These are phyloP conservation scores for Ballota nigra DNA, from an alignment of 257 asterid genomes.

Conservation along the genomic window DNA sequence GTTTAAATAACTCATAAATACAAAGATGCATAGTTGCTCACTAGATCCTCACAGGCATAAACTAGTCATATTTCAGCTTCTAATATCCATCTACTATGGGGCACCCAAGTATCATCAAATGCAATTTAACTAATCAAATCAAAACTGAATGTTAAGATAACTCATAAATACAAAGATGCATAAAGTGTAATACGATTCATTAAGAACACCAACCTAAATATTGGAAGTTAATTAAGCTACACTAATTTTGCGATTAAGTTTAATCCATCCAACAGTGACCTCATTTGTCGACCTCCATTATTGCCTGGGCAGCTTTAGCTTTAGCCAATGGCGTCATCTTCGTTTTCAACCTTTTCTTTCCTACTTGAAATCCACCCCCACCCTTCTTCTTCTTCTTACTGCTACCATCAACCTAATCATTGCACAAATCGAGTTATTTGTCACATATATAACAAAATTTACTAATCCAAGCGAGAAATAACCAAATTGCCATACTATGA, in stretches of 20 bases:
- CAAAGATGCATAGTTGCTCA: not conserved
- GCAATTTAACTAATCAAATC: not conserved
- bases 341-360: conserved; percentile 89
- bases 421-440: conserved; percentile 8
- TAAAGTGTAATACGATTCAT: conserved; percentile 2
- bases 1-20: not conserved
- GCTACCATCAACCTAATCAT: conserved; percentile 79
- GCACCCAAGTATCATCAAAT: not conserved
- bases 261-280: conserved; percentile 21
- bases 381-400: conserved; percentile 69
- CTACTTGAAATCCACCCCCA: conserved; percentile 78
- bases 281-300: conserved; percentile 90
- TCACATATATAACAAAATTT: not conserved
- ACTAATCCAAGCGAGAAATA: not conserved
- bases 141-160: not conserved
- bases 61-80: not conserved
- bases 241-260: not conserved
- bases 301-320: conserved; percentile 98
- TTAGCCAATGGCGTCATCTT: conserved; percentile 81
- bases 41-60: not conserved
- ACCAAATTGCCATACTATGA: not conserved
- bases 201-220: conserved; percentile 7
- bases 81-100: not conserved
- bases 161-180: not conserved
- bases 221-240: conserved; percentile 12